Conservation (phyloP, 2,329 filamentous ascomycete species). For the Scortechinia acanthostroma region DNA sequence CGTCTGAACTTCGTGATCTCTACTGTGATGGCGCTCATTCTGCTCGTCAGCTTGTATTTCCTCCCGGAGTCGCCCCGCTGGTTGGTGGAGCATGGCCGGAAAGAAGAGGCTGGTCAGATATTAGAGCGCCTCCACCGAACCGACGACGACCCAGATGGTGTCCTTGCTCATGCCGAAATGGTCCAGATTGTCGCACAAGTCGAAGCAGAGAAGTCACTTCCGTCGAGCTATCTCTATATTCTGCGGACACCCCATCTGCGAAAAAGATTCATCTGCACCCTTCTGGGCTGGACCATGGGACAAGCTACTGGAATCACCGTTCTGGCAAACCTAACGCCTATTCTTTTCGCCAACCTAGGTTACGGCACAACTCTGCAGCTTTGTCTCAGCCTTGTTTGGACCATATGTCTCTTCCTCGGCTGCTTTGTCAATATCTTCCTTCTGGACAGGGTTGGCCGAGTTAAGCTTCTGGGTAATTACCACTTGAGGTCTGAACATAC, state of each 20-base stretch:
- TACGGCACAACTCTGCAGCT: conserved; percentile 4
- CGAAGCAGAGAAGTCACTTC: conserved; percentile 9
- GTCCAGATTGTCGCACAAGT: conserved; percentile 18
- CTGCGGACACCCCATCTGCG: conserved; percentile 3
- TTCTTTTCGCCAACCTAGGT: conserved; percentile 6
- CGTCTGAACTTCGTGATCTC: conserved; percentile 12
- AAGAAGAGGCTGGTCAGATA: conserved; percentile 4
- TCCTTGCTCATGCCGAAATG: conserved; percentile 14
- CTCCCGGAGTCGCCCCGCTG: conserved; percentile 13
- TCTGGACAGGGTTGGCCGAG: conserved; percentile 7
- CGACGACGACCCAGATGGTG: conserved; percentile 11
- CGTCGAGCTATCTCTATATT: conserved; percentile 1
- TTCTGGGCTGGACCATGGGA: conserved; percentile 4
- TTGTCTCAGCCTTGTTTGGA: conserved; percentile 6
- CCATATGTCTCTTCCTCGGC: conserved; percentile 4
- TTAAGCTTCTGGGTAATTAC: too few species aligned
- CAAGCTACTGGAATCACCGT: conserved; percentile 6
- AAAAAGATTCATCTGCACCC: conserved; percentile 6
- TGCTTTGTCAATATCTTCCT: conserved; percentile 6
- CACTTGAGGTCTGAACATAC: too few species aligned
- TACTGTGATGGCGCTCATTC: conserved; percentile 8
- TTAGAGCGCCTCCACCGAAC: conserved; percentile 11
- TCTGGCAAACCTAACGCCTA: conserved; percentile 2
- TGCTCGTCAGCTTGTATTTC: conserved; percentile 7
- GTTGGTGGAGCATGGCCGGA: conserved; percentile 6